Conservation (phyloP, 805 yeast species). For the Naumovozyma baii region DNA sequence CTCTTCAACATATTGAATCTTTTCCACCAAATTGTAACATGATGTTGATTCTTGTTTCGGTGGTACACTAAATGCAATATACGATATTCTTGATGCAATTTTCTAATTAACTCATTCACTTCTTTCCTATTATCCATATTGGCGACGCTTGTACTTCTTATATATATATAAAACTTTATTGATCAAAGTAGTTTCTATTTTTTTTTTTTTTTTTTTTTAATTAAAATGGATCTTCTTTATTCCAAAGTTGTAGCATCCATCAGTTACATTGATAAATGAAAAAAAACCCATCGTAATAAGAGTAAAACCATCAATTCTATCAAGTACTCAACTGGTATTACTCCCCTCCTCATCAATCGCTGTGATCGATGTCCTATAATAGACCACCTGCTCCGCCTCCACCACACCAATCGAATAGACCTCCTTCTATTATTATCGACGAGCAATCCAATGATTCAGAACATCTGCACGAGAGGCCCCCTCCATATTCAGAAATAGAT, state of each 20-base stretch:
- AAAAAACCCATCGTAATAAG: no score
- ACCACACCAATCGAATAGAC: not conserved
- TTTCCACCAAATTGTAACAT: slow-evolving; percentile 68
- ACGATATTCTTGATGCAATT: slow-evolving; percentile 41
- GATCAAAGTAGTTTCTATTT: no score
- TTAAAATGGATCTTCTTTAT: no score
- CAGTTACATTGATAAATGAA: no score
- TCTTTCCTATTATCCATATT: not conserved
- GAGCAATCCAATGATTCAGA: no score
- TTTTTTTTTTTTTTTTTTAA: no score
- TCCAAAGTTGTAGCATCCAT: no score
- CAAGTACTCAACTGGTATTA: not conserved
- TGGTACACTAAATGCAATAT: slow-evolving; percentile 56
- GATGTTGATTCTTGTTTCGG: slow-evolving; percentile 69
- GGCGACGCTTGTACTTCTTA: no score
- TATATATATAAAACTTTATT: no score
- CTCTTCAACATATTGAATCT: slow-evolving; percentile 56
- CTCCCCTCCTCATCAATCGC: not conserved
- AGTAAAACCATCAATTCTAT: not conserved
- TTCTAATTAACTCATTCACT: not conserved
- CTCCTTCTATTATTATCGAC: slow-evolving; percentile 1
- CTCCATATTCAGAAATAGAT: slow-evolving; percentile 11
- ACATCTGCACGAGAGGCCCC: slow-evolving; percentile 4
- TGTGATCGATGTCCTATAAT: not conserved
- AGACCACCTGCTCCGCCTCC: slow-evolving; percentile 29